Evolutionary conservation across 2,329 filamentous ascomycete species (phyloP), one percentile per base, ranked within the genome.

Genomic region (Penicillium rolfsii): DNA sequence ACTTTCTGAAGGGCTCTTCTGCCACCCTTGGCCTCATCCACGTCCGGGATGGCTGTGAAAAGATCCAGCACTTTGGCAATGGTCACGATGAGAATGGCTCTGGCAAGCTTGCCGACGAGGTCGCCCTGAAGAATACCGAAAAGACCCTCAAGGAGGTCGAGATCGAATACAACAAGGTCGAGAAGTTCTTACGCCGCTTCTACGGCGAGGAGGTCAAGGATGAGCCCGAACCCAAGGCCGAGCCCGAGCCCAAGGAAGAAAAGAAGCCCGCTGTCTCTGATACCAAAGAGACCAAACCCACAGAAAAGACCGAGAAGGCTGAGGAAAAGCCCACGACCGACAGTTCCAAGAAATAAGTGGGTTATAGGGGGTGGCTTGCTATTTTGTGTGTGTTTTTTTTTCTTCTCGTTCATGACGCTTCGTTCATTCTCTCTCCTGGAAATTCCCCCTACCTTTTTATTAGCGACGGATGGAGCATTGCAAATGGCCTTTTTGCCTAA

Each of bases 1-100:
- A 99, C 80, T 99, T 97, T 81, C 84, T 99, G 69, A 99, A 99
- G 80, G 95, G 95, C 62, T 98, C 94, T 6, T 97, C 94, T 8
- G 94, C 95, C 41, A 97, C 95, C 4, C 85, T 99, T 57, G 95
- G 95, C 49, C 85, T 98, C 58, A 89, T 86, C 71, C 96, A 96
- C 77, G 90, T 99, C 71, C 91, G 92, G 76, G 93, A 97, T 73
- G 89, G 87, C 64, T 99, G 95, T 80, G 93, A 98, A 80, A 93
- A 96, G 83, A 97, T 99, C 71, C 94, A 99, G 78, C 90, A 96
- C 73, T 96, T 89, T 75, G 94, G 94, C 67, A 90, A 90, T 71
- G 83, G 85, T 71, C 91, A 93, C 78, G 93, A 94, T 69, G 86
- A 91, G 62, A 89, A 90, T 46, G 93, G 93, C 45, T 84, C 82